Evolutionary conservation across 2,329 filamentous ascomycete species (phyloP), one percentile per base, ranked within the genome.

Genomic region (Curvularia eragrostidis): DNA sequence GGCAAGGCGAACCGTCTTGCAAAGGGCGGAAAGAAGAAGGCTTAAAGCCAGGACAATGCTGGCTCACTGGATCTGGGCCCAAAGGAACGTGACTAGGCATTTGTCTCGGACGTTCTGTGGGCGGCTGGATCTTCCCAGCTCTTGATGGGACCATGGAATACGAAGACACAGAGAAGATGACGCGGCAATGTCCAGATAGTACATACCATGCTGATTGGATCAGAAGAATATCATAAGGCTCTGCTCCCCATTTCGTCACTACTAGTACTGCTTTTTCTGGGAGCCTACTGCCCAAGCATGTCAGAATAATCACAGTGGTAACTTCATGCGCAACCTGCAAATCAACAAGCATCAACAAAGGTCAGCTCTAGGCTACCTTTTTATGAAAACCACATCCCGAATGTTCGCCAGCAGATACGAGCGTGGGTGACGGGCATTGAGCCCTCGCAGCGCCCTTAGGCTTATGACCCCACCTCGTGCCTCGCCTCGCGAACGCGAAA

Each of bases 1-100:
- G 72, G 72, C 46, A 78, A 79, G 62, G 82, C 83, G 64, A 80
- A 82, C 58, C 72, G 77, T 52, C 77, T 80, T 55, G 66, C 66
- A 13, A 67, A 69, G 61, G 69, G 69, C 26, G 67, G 67, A 36
- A 78, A 78, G 65, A 82, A 80, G 75, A 78, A 76, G 59, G 43
- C 43, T n/a, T 58, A 54, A 48, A 44, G 32, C 28, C 30, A 26
- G 47, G 19, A 13, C 15, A 43, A 43, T 8, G 34, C 13, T 10
- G 41, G 32, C 30, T 32, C 12, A 12, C 12, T 32, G 30, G 32
- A 32, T 26, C 48, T 47, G 19, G 2, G 15, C 15, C 9, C 41
- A 26, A 12, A 19, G 8, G 15, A 30, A 18, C 9, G 8, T 10
- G 42, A 24, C 24, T 30, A 13, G 44, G 15, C 13, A 21, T 23